Evolutionary conservation across 2,329 filamentous ascomycete species (phyloP).

Genomic region (Fusarium hostae): DNA sequence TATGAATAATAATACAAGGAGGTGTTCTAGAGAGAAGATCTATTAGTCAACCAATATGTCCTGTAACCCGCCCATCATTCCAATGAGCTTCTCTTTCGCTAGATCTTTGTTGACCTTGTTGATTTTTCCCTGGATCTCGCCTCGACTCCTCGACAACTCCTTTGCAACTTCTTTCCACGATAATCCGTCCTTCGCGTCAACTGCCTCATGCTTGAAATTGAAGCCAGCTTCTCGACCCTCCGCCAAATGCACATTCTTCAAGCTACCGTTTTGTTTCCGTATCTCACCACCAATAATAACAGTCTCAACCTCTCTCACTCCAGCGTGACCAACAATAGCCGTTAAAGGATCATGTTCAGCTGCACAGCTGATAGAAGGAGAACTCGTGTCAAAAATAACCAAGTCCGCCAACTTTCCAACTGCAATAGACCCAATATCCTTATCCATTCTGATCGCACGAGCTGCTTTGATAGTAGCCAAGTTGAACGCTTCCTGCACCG

Average conservation of each 20-base stretch:
- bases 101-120: background rate
- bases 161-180: background rate
- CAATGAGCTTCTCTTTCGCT: background rate
- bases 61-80: background rate
- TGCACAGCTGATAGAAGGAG: constrained; percentile 3
- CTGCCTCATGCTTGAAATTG: background rate
- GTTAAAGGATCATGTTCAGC: background rate
- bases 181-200: accelerated
- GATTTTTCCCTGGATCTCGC: background rate
- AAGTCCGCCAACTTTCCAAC: background rate
- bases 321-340: background rate
- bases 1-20: background rate
- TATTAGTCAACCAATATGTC: background rate
- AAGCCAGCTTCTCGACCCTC: background rate
- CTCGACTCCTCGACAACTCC: background rate
- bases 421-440: background rate
- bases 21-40: accelerated
- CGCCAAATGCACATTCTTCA: background rate
- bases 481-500: background rate
- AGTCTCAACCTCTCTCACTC: background rate
- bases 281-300: background rate
- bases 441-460: background rate
- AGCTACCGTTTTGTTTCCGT: background rate
- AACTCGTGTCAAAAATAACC: background rate
- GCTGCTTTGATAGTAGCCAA: constrained; percentile 11